Evolutionary conservation across 2,329 filamentous ascomycete genomes (phyloP).

Genomic region (Aspergillus chevalieri): DNA sequence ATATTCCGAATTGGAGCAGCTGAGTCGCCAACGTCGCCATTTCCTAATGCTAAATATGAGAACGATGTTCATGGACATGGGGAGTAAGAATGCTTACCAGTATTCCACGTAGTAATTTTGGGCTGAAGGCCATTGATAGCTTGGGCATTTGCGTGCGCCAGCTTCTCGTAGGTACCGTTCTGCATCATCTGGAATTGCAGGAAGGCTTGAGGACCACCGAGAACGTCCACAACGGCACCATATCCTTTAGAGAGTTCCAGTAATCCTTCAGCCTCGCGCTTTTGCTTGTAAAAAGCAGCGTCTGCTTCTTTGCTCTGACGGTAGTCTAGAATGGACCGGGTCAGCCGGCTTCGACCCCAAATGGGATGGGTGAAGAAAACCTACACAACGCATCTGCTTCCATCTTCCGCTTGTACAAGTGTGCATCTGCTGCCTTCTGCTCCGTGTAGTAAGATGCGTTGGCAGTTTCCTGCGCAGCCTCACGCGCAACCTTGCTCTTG

Average conservation of each 20-base stretch:
- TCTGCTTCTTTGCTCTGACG: conserved; percentile 30
- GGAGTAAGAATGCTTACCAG: conserved; percentile 42
- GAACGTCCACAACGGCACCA: conserved; percentile 60
- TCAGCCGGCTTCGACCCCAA: conserved; percentile 1
- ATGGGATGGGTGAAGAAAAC: conserved; percentile 3
- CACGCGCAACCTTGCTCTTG: conserved; percentile 56
- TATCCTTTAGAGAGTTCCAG: conserved; percentile 76
- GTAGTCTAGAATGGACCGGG: conserved; percentile 14
- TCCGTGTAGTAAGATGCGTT: conserved; percentile 46
- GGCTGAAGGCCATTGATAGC: conserved; percentile 73
- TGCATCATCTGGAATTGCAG: conserved; percentile 86
- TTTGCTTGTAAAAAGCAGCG: conserved; percentile 44
- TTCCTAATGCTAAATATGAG: conserved; percentile 23
- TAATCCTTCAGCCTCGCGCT: conserved; percentile 72
- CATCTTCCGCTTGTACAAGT: conserved; percentile 34
- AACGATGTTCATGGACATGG: neutral
- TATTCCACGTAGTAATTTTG: conserved; percentile 90
- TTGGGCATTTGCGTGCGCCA: conserved; percentile 70
- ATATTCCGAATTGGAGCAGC: conserved; percentile 67
- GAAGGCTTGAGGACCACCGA: conserved; percentile 71
- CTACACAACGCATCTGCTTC: conserved; percentile 34
- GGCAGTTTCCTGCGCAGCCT: conserved; percentile 39
- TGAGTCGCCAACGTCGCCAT: conserved; percentile 46
- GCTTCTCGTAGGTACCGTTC: conserved; percentile 68
- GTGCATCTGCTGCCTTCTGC: conserved; percentile 50